These are phyloP conservation scores for Citrullus amarus DNA, from an alignment of 306 rosid species.

Conservation along the genomic window DNA sequence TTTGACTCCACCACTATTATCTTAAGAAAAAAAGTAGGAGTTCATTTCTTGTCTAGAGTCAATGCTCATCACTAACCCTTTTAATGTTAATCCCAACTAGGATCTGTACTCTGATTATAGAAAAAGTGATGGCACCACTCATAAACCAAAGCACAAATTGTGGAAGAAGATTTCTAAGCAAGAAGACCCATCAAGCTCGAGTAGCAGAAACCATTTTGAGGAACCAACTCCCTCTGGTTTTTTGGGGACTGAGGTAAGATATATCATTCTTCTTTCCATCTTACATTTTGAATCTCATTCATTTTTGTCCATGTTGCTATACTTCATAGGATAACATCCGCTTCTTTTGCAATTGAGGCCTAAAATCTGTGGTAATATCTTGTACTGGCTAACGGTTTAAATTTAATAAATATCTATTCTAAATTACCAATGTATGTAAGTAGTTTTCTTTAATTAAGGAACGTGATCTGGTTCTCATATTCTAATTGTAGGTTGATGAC, in stretches of 20 bases:
- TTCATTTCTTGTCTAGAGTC: neutral
- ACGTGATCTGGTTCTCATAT: neutral
- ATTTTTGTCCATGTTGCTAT: slow-evolving; percentile 11
- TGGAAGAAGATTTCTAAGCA: slow-evolving; percentile 12
- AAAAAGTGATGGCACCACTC: slow-evolving; percentile 5
- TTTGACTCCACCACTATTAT: neutral
- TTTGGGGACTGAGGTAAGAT: slow-evolving; percentile 13
- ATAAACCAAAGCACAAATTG: slow-evolving; percentile 9
- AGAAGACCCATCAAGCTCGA: slow-evolving; percentile 8
- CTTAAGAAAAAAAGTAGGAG: neutral
- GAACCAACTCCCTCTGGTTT: slow-evolving; percentile 16
- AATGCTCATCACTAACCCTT: neutral
- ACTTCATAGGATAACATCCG: neutral
- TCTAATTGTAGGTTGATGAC: neutral
- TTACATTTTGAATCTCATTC: neutral
- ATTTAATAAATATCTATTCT: neutral
- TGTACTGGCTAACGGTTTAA: neutral
- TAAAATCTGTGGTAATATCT: neutral
- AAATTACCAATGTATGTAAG: neutral
- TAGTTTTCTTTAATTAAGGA: neutral
- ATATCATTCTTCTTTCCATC: neutral
- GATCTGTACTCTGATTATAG: slow-evolving; percentile 8
- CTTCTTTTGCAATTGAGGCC: neutral
- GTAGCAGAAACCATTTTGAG: slow-evolving; percentile 10
- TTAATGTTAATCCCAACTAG: slow-evolving; percentile 9